Conservation (phyloP, 768 basidiomycete species). For the Boletus eberwhitei region DNA sequence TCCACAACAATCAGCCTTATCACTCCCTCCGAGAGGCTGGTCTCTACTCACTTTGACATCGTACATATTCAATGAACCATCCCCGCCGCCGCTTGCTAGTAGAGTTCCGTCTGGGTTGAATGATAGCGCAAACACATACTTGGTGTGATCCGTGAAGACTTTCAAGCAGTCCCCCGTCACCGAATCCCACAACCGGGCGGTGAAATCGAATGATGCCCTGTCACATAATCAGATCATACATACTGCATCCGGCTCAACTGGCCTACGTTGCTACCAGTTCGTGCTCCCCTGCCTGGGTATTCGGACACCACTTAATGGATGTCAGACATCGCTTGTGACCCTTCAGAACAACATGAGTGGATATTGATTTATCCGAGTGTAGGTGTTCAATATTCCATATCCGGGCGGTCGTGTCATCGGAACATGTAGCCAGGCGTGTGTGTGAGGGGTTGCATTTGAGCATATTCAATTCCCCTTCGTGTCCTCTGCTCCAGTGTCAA, state of each 20-base stretch:
- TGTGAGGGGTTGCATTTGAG: slow-evolving; percentile 64
- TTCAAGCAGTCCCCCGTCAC: slow-evolving; percentile 72
- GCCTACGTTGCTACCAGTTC: slow-evolving; percentile 72
- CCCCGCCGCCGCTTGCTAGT: slow-evolving; percentile 75
- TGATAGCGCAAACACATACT: slow-evolving; percentile 66
- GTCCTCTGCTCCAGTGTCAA: slow-evolving; percentile 48
- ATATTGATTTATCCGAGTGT: slow-evolving; percentile 23
- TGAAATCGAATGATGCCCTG: slow-evolving; percentile 79
- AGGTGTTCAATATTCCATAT: slow-evolving; percentile 67
- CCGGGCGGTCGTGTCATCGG: slow-evolving; percentile 75
- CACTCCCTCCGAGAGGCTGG: not conserved
- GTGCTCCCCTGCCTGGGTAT: slow-evolving; percentile 43
- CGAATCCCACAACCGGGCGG: slow-evolving; percentile 81
- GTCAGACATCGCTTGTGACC: slow-evolving; percentile 70
- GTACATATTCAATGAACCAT: slow-evolving; percentile 74
- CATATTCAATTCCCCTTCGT: slow-evolving; percentile 75
- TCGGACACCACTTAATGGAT: slow-evolving; percentile 67
- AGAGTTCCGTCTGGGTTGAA: slow-evolving; percentile 74
- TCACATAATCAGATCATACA: slow-evolving; percentile 1
- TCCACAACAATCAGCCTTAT: slow-evolving; percentile 22
- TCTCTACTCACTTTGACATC: slow-evolving; percentile 58
- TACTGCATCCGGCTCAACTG: not conserved
- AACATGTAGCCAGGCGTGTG: slow-evolving; percentile 73
- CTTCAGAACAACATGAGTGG: slow-evolving; percentile 38
- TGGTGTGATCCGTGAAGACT: slow-evolving; percentile 67